Conservation (phyloP, 768 basidiomycete genomes). For the Termitomyces sp. region DNA sequence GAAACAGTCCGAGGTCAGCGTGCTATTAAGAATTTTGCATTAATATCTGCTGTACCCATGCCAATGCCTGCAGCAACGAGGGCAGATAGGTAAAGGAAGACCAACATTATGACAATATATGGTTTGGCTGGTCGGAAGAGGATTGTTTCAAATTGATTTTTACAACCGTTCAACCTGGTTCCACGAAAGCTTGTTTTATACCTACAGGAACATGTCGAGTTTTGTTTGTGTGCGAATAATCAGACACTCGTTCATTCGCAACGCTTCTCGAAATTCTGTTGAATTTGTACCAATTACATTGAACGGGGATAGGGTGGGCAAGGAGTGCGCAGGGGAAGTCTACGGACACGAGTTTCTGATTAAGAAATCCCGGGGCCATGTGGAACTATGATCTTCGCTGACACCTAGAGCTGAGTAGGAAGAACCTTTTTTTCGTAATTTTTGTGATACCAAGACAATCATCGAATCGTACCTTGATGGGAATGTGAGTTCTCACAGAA, state of each 20-base stretch:
- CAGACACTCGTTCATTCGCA: neutral
- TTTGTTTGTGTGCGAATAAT: neutral
- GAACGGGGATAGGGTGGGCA: too few species aligned
- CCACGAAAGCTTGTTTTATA: too few species aligned
- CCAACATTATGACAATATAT: constrained; percentile 7
- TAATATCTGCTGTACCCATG: constrained; percentile 4
- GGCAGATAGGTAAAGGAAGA: constrained; percentile 5
- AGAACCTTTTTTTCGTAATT: too few species aligned
- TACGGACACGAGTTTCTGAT: too few species aligned
- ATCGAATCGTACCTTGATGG: too few species aligned
- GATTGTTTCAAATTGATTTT: neutral
- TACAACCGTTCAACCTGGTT: neutral
- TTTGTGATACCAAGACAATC: too few species aligned
- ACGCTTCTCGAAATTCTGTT: neutral
- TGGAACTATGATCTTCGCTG: too few species aligned
- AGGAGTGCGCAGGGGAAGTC: too few species aligned
- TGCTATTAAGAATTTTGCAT: neutral
- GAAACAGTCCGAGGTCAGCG: neutral
- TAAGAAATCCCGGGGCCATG: too few species aligned
- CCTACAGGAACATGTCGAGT: neutral
- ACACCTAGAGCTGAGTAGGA: too few species aligned
- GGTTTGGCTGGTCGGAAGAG: neutral
- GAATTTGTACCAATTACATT: neutral
- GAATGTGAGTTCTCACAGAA: too few species aligned
- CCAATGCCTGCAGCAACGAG: constrained; percentile 2